Evolutionary conservation across 805 yeast genomes (phyloP).

Genomic region (Lachancea fermentati): DNA sequence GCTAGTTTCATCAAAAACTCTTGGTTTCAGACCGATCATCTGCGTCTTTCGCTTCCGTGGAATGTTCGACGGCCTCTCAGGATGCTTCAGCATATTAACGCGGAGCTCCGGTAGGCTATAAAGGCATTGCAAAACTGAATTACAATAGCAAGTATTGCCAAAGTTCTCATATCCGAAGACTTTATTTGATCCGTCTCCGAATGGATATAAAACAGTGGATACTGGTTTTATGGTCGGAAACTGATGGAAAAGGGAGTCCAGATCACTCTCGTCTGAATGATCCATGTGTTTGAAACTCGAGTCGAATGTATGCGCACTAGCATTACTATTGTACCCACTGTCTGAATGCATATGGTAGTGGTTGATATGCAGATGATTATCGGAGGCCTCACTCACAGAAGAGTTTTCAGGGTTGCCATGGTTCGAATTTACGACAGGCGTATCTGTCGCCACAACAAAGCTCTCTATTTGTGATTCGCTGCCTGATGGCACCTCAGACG

Average conservation of each 20-base stretch:
- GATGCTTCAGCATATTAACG: slow-evolving; percentile 44
- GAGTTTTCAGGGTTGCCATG: neutral
- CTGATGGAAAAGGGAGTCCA: slow-evolving; percentile 2
- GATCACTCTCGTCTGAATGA: neutral
- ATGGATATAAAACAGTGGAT: slow-evolving; percentile 34
- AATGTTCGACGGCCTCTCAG: slow-evolving; percentile 31
- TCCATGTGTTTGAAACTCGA: neutral
- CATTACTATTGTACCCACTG: neutral
- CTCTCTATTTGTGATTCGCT: neutral
- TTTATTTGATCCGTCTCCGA: slow-evolving; percentile 64
- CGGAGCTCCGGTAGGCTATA: slow-evolving; percentile 72
- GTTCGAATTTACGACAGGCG: neutral
- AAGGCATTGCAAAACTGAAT: slow-evolving; percentile 84
- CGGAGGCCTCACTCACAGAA: neutral
- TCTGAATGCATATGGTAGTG: neutral
- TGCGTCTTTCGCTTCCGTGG: slow-evolving; percentile 36
- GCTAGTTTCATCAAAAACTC: slow-evolving; percentile 27
- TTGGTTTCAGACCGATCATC: slow-evolving; percentile 38
- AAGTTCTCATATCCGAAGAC: slow-evolving; percentile 79
- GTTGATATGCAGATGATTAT: neutral
- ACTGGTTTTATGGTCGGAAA: slow-evolving; percentile 4
- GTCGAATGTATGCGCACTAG: neutral
- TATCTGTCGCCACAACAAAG: neutral
- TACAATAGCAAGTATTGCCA: slow-evolving; percentile 92
- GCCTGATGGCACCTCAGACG: neutral